Base-by-base conservation (phyloP, 2,329 filamentous ascomycete species). In the Stemphylium lycopersici region DNA sequence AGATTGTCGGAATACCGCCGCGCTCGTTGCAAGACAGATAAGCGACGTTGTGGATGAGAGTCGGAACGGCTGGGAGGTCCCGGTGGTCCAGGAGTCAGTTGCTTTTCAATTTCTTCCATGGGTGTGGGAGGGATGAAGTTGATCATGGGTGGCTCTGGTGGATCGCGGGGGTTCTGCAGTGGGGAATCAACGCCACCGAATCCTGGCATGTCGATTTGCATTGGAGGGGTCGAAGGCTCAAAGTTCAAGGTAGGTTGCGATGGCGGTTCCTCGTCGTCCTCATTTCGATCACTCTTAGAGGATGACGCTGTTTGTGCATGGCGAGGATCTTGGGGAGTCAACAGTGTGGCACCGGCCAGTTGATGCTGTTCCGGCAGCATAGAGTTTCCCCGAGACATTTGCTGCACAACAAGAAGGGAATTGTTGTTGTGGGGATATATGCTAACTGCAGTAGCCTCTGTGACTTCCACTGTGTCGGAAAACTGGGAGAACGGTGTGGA, bases 341-440 rank as follows among this genome's bases (percentile, higher is more conserved):
- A 52, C 40, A 59, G 57, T 18, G 50, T 38, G 32, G 56, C 63
- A 18, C 59, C 51, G 0, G 62, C 52, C 39, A 66, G 18, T 29
- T 69, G 60, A 10, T 37, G 55, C 10, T 52, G 48, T 15, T 65
- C 65, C 6, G 58, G 54, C 20, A 67, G 45, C 48, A 70, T 58
- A 0, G 68, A 65, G 32, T 63, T 71, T 11, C 62, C 61, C 3
- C 71, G 68, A 6, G 74, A 67, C 13, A 69, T 52, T 49, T 84
- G 81, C 62, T 88, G 82, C n/a, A 88, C 82, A n/a, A 88, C 72
- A n/a, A 87, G 75, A 4, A 88, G 72, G 6, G 84, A 87, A 38
- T 84, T 76, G 59, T 88, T 88, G 69, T 85, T 85, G 71, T 88
- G 86, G 2, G 85, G 81, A 57, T 82, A 87, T 31, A 87, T 80